Base-by-base conservation (phyloP, 164 flowering plant species). In the Piper betle region DNA sequence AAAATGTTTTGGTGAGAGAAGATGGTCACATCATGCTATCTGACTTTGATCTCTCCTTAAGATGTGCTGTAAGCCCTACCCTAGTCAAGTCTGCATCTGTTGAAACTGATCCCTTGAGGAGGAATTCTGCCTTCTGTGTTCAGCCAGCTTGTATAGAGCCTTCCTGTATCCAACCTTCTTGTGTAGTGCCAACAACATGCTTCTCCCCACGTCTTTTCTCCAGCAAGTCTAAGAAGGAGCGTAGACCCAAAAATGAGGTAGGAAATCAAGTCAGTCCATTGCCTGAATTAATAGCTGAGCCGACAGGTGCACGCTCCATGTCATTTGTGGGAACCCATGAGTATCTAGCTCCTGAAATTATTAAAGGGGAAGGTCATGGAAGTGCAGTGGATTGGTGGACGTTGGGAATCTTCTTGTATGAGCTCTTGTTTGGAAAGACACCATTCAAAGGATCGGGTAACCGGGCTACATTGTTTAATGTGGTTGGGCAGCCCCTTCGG, bases 301-400 rank as follows among this genome's bases (percentile, higher is more conserved):
- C 97, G 46, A 86, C 91, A 5, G 82, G 79, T 33, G 94, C 97
- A 15, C 81, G 94, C 39, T 89, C 97, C 0, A 87, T 89, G 97
- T 89, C 97, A 19, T 89, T 89, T 75, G 93, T 89, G 37, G 96
- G 97, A 39, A 89, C 97, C 19, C 97, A 89, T 58, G 97, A 89
- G 65, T 89, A 89, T 67, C 68, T 89, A 60, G 97, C 97, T 3
- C 97, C 97, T 10, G 94, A 89, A 72, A 89, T 89, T 48, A 85
- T 90, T 70, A 90, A 87, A 74, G 97, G 97, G 38, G 95, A 91
- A 69, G 97, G 97, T 20, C 97, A 91, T 73, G 97, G 95, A 43
- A 87, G 93, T 74, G 91, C 95, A 16, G 97, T 91, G 1, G 97
- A 91, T 73, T 91, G 97, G 97, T 91, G 97, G 97, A 85, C 96